Evolutionary conservation across 192 early-diverging fungal genomes (phyloP).

Genomic region (Phlyctochytrium planicorne): DNA sequence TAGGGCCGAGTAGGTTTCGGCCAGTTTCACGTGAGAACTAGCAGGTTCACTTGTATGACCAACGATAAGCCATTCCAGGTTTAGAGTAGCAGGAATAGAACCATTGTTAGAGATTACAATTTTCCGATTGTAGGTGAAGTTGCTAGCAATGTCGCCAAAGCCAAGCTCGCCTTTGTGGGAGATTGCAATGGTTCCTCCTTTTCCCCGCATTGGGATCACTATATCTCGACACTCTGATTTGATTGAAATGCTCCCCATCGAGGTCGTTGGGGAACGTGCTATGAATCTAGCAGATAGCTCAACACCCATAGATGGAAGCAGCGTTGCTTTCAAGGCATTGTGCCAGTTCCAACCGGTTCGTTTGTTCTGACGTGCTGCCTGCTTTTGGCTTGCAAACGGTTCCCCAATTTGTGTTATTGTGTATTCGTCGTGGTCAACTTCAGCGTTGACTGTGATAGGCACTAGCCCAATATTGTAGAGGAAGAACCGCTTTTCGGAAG

Average conservation of each 20-base stretch:
- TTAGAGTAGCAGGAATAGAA: slow-evolving; percentile 54
- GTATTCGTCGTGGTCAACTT: slow-evolving; percentile 52
- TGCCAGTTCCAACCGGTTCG: slow-evolving; percentile 48
- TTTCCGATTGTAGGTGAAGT: slow-evolving; percentile 53
- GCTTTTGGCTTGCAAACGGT: slow-evolving; percentile 37
- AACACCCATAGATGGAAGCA: slow-evolving; percentile 43
- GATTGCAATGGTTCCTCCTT: slow-evolving; percentile 58
- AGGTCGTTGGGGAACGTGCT: slow-evolving; percentile 39
- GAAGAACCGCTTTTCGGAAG: slow-evolving; percentile 57
- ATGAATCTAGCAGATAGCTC: slow-evolving; percentile 52
- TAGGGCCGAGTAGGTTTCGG: slow-evolving; percentile 47
- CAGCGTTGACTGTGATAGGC: slow-evolving; percentile 38
- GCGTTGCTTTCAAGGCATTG: slow-evolving; percentile 17
- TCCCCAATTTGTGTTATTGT: slow-evolving; percentile 47
- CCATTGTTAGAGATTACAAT: slow-evolving; percentile 51
- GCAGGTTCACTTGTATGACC: slow-evolving; percentile 45
- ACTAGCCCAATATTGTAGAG: slow-evolving; percentile 59
- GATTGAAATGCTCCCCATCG: slow-evolving; percentile 45
- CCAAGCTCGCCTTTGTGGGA: slow-evolving; percentile 55
- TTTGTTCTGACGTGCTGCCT: slow-evolving; percentile 26
- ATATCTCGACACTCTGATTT: slow-evolving; percentile 48
- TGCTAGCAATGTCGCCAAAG: slow-evolving; percentile 64
- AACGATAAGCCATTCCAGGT: slow-evolving; percentile 57
- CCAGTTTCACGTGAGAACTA: slow-evolving; percentile 34
- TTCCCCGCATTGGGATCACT: slow-evolving; percentile 46